Base-by-base conservation (phyloP, 257 asterid species). In the Plantago major region DNA sequence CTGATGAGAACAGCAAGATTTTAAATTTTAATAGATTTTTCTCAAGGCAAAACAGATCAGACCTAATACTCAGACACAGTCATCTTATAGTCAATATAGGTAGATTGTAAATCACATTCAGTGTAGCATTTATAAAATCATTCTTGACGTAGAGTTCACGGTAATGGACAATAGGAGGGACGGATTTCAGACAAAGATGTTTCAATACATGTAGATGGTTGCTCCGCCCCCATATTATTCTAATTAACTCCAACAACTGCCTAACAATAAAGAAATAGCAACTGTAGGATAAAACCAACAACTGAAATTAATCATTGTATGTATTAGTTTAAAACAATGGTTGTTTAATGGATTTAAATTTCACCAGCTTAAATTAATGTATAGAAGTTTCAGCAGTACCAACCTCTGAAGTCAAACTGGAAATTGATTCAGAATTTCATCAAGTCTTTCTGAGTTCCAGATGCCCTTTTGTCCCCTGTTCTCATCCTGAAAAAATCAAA, bases 131-230 rank as follows among this genome's bases (percentile, higher is more conserved):
- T 53, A 52, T 66, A 66, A 61, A 71, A 75, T 46, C 74, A 42
- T 68, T 42, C 15, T 43, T 65, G 91, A 79, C 42, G 67, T 66
- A 77, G 69, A 79, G 14, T 58, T 64, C 62, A 57, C 53, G 73
- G 82, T 60, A 79, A 72, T 50, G 61, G 92, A 79, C 92, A 85
- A 83, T 53, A 74, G 63, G 66, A 73, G 57, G 66, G 86, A 78
- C 84, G 73, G 74, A 79, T 56, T 76, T 73, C 11, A 38, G 65
- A 63, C 73, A 71, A 65, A 52, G 43, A 69, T 66, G 67, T 67
- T 64, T 66, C 61, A 40, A 42, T 48, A 33, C 52, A 62, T 67
- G 72, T 63, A 66, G 56, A 79, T 65, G 88, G 81, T 60, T 60
- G 83, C 80, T 80, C 93, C 87, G 74, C 83, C 82, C 76, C 72